Percentiles rank a stretch among this genome's conserved stretches.
These are phyloP conservation scores for Psilocybe tampanensis DNA, from an alignment of 768 basidiomycete genomes.

Conservation along the genomic window DNA sequence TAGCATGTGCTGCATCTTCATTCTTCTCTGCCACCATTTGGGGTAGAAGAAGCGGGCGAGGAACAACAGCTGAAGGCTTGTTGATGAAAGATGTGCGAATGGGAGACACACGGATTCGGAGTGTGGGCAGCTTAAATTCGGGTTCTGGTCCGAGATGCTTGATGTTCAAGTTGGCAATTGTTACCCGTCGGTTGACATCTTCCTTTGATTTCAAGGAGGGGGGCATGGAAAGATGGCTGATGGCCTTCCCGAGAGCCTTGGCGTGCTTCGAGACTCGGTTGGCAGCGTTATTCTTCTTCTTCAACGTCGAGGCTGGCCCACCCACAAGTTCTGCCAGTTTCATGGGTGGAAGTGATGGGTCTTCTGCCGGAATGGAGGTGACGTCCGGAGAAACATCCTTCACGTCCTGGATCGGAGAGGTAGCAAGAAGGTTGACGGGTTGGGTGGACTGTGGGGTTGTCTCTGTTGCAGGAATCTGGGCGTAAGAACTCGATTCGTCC, in stretches of 20 bases:
- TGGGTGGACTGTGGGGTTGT: neutral
- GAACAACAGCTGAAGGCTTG: neutral
- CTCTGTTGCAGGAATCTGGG: neutral
- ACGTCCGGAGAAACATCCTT: neutral
- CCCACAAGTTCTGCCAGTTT: neutral
- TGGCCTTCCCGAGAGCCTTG: conserved; percentile 21
- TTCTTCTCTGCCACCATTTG: neutral
- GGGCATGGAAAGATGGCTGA: conserved; percentile 22
- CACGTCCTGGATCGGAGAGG: neutral
- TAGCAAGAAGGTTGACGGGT: neutral
- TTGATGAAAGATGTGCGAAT: conserved; percentile 22
- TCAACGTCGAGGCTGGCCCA: neutral
- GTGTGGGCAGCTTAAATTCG: conserved; percentile 17
- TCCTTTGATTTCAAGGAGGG: conserved; percentile 10
- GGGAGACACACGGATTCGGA: conserved; percentile 11
- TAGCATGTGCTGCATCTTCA: neutral
- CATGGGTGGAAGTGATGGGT: neutral
- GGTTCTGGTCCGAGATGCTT: neutral
- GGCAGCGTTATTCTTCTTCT: neutral
- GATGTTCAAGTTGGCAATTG: neutral
- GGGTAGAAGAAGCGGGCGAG: neutral
- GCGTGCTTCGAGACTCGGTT: conserved; percentile 16
- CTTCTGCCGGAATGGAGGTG: neutral
- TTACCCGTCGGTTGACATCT: neutral
- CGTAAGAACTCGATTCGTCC: neutral